Percentiles rank a stretch among this genome's conserved stretches.
Conservation (phyloP, 1,139 yeast species). For the Protomyces inundatus region DNA sequence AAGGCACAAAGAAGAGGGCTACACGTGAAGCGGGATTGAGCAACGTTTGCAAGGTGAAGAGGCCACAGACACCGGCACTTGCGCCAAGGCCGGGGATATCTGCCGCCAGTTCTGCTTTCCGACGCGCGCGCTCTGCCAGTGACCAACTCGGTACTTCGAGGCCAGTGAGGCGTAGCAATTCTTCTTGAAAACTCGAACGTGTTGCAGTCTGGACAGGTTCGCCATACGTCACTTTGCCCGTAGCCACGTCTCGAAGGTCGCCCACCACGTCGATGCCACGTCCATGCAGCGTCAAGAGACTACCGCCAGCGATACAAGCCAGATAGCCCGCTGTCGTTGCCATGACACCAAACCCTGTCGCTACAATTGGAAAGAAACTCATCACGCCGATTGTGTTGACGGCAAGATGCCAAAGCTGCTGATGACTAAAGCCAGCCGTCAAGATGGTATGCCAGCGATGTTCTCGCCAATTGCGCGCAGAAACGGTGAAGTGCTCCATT, state of each 20-base stretch:
- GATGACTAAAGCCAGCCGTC: constrained; percentile 14
- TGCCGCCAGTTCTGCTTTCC: neutral
- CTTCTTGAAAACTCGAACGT: neutral
- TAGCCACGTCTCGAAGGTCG: neutral
- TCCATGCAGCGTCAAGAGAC: neutral
- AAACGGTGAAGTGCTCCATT: constrained; percentile 11
- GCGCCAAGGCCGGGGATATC: constrained; percentile 20
- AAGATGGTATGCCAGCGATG: constrained; percentile 17
- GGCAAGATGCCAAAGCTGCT: constrained; percentile 12
- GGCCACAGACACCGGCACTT: constrained; percentile 19
- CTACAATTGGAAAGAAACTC: constrained; percentile 9
- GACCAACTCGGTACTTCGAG: constrained; percentile 7
- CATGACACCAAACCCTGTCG: constrained; percentile 4
- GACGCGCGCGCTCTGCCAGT: neutral
- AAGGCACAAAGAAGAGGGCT: constrained; percentile 16
- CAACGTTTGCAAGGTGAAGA: constrained; percentile 9
- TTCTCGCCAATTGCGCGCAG: constrained; percentile 2
- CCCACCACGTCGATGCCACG: neutral
- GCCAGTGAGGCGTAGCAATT: neutral
- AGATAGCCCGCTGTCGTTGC: neutral
- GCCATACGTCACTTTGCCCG: neutral
- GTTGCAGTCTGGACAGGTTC: neutral
- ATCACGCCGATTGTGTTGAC: constrained; percentile 21
- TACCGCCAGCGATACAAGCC: constrained; percentile 17
- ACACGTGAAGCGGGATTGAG: constrained; percentile 11